Base-by-base conservation (phyloP, 2,329 filamentous ascomycete genomes). In the Neonectria faginata region DNA sequence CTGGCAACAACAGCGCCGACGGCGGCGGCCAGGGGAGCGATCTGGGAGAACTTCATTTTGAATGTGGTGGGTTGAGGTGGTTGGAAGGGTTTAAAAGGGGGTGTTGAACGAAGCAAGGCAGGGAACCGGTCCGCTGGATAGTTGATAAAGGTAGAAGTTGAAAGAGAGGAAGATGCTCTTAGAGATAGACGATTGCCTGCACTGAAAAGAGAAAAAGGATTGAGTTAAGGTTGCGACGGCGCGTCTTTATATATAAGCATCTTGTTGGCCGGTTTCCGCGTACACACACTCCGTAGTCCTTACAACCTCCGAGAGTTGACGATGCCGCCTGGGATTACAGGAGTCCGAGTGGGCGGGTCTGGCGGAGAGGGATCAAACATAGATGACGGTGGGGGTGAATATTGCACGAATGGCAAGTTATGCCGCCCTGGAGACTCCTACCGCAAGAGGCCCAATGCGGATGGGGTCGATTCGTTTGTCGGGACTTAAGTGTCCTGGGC, bases 1-100 rank as follows among this genome's bases (percentile, higher is more conserved):
- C 64, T 66, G 42, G 78, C 78, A 62, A 64, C 66, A 68, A 70
- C 74, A 51, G 78, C 57, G 62, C 72, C 74, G 53, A 74, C 70
- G 47, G 79, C 59, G 67, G 72, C 60, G 36, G 60, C 75, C 45
- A 70, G 56, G 60, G 62, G 56, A 62, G 74, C 59, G 52, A 77
- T 55, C 52, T 70, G 67, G 60, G 74, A 62, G 73, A 76, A 78
- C 71, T 75, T 78, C 76, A 78, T 78, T 16, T 65, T 75, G 67
- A 50, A 36, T 33, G 39, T 53, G 29, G 41, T 10, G 9, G 33
- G 39, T 22, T 39, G 6, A 25, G 5, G 5, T 39, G 14, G 9
- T 36, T 48, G 16, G 36, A 36, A 36, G 4, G 11, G 31, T 36
- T 22, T 4, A 18, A 45, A 57, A 36, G 12, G 36, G 5, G 8